These are phyloP conservation scores for Protomyces gravidus DNA, from an alignment of 1,139 yeast genomes.

Conservation along the genomic window DNA sequence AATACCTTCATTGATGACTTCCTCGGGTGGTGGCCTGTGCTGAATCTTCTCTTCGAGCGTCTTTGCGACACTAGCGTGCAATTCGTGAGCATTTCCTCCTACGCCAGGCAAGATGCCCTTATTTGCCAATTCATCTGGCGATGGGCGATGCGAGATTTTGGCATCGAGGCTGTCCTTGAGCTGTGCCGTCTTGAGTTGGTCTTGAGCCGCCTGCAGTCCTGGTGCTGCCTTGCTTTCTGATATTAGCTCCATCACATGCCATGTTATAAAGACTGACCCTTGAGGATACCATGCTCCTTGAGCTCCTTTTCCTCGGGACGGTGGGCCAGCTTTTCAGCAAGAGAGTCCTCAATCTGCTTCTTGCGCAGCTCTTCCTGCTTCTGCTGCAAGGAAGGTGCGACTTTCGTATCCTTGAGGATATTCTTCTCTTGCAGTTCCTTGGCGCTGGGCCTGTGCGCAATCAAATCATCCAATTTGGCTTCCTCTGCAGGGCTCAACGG, in stretches of 20 bases:
- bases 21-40: constrained; percentile 17
- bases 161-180: constrained; percentile 23
- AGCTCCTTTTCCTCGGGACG: background rate
- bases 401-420: constrained; percentile 18
- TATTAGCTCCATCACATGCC: background rate
- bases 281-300: background rate
- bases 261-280: background rate
- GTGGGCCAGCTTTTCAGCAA: background rate
- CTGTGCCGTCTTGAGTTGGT: constrained; percentile 21
- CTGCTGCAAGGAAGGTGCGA: constrained; percentile 10
- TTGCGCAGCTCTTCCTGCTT: background rate
- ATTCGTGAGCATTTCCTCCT: constrained; percentile 13
- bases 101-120: constrained; percentile 15
- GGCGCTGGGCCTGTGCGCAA: constrained; percentile 22
- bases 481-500: constrained; percentile 18
- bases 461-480: constrained; percentile 14
- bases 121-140: constrained; percentile 18
- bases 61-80: constrained; percentile 1
- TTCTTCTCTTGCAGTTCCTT: constrained; percentile 25
- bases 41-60: constrained; percentile 15
- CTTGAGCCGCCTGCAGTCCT: constrained; percentile 18
- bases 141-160: constrained; percentile 16
- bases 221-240: constrained; percentile 1
- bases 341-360: background rate
- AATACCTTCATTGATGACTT: constrained; percentile 21